Evolutionary conservation across 306 rosid species (phyloP).

Genomic region (Heteromeles arbutifolia): DNA sequence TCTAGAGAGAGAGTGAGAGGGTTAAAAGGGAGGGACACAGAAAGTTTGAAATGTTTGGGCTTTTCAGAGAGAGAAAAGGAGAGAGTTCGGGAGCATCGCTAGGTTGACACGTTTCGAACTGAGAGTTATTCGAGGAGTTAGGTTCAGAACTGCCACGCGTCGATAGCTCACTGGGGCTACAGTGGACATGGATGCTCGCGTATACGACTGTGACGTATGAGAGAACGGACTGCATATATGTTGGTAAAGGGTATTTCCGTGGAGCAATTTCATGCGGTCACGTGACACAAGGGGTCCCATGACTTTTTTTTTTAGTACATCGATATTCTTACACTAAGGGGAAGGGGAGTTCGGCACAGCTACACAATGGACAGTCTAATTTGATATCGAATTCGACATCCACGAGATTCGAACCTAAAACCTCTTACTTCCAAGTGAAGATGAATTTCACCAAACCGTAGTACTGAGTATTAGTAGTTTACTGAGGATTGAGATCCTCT

Average conservation of each 20-base stretch:
- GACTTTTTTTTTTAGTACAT: neutral
- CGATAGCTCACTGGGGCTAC: conserved; percentile 6
- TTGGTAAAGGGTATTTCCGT: conserved; percentile 2
- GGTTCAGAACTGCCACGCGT: conserved; percentile 17
- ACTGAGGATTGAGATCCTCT: too few relatives aligned
- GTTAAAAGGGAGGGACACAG: conserved; percentile 33
- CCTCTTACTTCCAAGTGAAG: too few relatives aligned
- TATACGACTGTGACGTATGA: conserved; percentile 21
- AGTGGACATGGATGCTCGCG: neutral
- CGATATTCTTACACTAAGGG: fast-evolving
- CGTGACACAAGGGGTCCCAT: neutral
- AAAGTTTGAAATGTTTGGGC: conserved; percentile 36
- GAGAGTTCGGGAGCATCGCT: conserved; percentile 18
- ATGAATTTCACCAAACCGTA: fast-evolving
- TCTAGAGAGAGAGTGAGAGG: conserved; percentile 10
- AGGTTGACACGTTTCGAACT: conserved; percentile 35
- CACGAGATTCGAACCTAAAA: fast-evolving
- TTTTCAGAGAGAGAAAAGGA: conserved; percentile 1
- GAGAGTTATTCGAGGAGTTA: neutral
- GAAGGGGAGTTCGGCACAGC: fast-evolving
- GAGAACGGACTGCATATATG: conserved; percentile 6
- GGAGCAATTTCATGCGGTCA: neutral
- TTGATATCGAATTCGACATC: too few relatives aligned
- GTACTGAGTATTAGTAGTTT: too few relatives aligned
- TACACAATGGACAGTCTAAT: too few relatives aligned